These are phyloP conservation scores for Rhodotorula mucilaginosa DNA, from an alignment of 1,284 basidiomycete genomes.

Conservation along the genomic window DNA sequence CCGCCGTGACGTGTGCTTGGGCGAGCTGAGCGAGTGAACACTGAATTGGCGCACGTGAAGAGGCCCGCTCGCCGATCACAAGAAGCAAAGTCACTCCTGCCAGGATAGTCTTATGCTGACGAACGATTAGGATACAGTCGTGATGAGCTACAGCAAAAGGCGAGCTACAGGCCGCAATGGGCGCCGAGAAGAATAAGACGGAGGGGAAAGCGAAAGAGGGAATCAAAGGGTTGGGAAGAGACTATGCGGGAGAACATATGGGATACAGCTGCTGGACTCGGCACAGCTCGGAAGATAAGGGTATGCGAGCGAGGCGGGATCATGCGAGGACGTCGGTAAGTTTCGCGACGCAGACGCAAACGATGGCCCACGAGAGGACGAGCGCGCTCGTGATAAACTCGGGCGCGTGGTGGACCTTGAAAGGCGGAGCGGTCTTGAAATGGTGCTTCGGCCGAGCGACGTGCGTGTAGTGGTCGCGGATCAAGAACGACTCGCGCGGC, in stretches of 20 bases:
- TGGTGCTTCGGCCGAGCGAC: slow-evolving; percentile 39
- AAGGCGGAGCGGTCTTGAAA: slow-evolving; percentile 35
- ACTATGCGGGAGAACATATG: neutral
- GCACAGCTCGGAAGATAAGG: neutral
- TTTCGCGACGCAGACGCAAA: slow-evolving; percentile 29
- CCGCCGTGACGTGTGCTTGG: neutral
- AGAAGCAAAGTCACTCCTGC: no score
- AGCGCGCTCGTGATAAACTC: slow-evolving; percentile 29
- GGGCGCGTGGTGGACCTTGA: slow-evolving; percentile 31
- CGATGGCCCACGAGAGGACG: slow-evolving; percentile 29
- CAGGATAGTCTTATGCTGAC: no score
- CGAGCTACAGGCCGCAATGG: no score
- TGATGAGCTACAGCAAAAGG: no score
- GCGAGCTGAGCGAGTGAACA: neutral
- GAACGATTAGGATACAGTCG: no score
- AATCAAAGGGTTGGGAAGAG: neutral
- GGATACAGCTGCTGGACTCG: neutral
- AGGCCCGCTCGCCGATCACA: no score
- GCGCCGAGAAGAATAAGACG: no score
- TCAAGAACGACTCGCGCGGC: slow-evolving; percentile 35
- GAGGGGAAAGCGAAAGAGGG: no score
- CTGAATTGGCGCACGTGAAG: neutral
- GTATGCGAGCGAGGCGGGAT: neutral
- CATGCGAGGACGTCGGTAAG: slow-evolving; percentile 33
- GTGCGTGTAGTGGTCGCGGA: slow-evolving; percentile 39